Conservation (phyloP, 163 green algal species). For the Picocystis sp. region DNA sequence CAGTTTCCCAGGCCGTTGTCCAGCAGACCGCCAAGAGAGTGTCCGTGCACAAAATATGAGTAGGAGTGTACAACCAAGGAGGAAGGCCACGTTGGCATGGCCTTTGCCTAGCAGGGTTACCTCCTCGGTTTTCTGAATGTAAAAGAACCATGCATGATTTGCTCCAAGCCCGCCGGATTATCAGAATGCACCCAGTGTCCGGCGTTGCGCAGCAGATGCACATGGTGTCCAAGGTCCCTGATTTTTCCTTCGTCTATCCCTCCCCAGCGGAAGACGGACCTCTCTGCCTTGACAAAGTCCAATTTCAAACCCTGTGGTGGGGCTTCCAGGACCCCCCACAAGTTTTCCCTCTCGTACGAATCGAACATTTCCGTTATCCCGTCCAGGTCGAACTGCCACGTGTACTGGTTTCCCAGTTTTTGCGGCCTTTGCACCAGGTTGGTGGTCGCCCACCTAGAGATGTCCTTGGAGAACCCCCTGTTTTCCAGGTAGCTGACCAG, state of each 20-base stretch:
- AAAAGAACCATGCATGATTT: constrained; percentile 15
- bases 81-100: no score
- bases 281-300: constrained; percentile 77
- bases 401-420: constrained; percentile 30
- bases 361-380: constrained; percentile 54
- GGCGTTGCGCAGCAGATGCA: constrained; percentile 57
- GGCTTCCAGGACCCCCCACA: constrained; percentile 58
- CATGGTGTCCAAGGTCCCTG: constrained; percentile 38
- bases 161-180: constrained; percentile 39
- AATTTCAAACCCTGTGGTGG: constrained; percentile 53
- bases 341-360: constrained; percentile 59
- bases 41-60: no score
- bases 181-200: constrained; percentile 89
- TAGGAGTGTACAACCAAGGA: no score
- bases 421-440: constrained; percentile 44
- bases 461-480: constrained; percentile 14
- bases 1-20: no score
- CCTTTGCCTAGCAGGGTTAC: no score
- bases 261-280: constrained; percentile 59
- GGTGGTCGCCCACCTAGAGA: constrained; percentile 1
- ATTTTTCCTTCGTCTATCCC: constrained; percentile 13
- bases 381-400: constrained; percentile 67
- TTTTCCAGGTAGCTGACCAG: constrained; percentile 35
- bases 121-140: no score
- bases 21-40: no score